Base-by-base conservation (phyloP, 2,329 filamentous ascomycete species). In the Neoscytalidium dimidiatum region DNA sequence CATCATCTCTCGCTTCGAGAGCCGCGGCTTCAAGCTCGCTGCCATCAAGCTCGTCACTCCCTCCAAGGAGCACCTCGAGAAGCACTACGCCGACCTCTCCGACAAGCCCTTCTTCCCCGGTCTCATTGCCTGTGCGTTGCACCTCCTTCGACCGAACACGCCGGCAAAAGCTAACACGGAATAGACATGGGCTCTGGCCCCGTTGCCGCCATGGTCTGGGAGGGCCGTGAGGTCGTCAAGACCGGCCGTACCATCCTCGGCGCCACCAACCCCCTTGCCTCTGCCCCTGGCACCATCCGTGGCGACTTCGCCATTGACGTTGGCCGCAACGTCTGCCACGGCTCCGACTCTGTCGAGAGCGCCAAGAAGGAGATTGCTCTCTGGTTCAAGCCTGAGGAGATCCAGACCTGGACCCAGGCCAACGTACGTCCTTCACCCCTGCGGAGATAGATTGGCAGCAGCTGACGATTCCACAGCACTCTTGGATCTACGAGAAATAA, bases 311-410 rank as follows among this genome's bases (percentile, higher is more conserved):
- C 91, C 81, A 60, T 60, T n/a, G 89, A 92, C 76, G 90, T 93
- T 79, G 95, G 95, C 84, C 92, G 94, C 82, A 99, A 99, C 87
- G 93, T 98, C 85, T 98, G 94, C 92, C 95, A 99, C 90, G 95
- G 95, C 81, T 97, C 93, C 83, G 95, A 99, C 88, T 89, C 87
- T 80, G 94, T 99, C 83, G 95, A 99, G 89, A 97, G 88, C 86
- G 95, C 95, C 84, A 88, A 98, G 91, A 97, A 98, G 92, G 95
- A 99, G 88, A 99, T 99, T 80, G 90, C 90, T 77, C 90, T 98
- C 80, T 99, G 95, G 95, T 99, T 99, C 91, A 89, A 91, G 83
- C 85, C 91, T 73, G 89, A 88, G 73, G 95, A 98, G 83, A 80
- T 97, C 77, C 83, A 92, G 83, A 86, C 79, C 83, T 98, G 91